Percentiles rank a stretch among this genome's conserved stretches.
phyloP scores from a whole-genome alignment of 108 stramenopile genomes.

The Seminavis robusta region DNA sequence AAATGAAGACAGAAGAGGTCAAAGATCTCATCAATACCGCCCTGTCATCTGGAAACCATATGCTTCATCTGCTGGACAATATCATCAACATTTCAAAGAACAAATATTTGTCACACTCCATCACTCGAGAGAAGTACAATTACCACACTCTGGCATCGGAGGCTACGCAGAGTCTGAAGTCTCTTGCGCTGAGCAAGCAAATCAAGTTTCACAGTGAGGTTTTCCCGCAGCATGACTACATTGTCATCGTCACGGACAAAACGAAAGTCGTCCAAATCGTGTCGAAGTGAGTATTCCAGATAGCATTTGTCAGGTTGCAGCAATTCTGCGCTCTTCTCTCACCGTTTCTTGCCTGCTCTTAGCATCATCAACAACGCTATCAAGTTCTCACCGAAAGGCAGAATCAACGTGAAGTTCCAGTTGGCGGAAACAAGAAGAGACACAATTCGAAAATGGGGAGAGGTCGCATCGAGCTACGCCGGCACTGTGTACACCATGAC shows the following conservation, averaged over 20 bases:
- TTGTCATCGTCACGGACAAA: constrained; percentile 7
- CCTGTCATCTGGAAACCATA: constrained; percentile 2
- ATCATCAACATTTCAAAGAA: constrained; percentile 13
- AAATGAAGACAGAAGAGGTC: background rate
- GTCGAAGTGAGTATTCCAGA: too few relatives aligned
- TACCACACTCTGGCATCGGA: constrained; percentile 4
- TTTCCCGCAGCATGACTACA: background rate
- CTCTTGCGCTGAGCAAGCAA: background rate
- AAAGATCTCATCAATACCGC: constrained; percentile 6
- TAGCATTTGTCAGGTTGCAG: too few relatives aligned
- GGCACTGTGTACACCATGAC: constrained; percentile 12
- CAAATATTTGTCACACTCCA: constrained; percentile 1
- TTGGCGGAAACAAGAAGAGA: background rate
- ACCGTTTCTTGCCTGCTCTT: too few relatives aligned
- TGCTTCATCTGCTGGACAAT: constrained; percentile 11
- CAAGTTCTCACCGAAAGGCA: constrained; percentile 11
- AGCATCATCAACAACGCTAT: constrained; percentile 22
- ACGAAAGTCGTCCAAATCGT: constrained; percentile 20
- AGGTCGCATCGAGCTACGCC: background rate
- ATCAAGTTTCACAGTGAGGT: background rate
- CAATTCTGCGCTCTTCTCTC: too few relatives aligned
- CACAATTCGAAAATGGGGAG: background rate
- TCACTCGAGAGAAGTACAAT: background rate
- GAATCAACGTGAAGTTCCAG: background rate
- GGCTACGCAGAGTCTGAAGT: constrained; percentile 3